A percentile compares a stretch with the other conserved stretches of the same genome.
These are phyloP conservation scores for Diaporthe capsici DNA, from an alignment of 2,329 filamentous ascomycete species.

Conservation along the genomic window DNA sequence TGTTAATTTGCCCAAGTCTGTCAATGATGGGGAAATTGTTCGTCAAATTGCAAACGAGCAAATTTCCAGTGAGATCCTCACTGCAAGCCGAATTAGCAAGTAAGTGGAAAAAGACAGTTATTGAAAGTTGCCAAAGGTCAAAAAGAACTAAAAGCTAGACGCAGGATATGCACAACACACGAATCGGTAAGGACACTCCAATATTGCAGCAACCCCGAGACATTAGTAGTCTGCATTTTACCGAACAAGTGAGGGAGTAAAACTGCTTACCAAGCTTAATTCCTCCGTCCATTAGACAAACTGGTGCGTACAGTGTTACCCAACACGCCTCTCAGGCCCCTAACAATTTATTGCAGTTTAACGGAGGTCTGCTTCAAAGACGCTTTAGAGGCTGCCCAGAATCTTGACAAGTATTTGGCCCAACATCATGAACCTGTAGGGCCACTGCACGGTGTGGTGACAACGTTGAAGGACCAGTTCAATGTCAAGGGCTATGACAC, in stretches of 20 bases:
- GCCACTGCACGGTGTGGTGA: slow-evolving; percentile 35
- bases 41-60: neutral
- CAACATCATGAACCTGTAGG: slow-evolving; percentile 14
- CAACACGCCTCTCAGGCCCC: accelerated
- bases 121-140: neutral
- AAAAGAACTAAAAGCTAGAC: neutral
- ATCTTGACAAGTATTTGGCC: slow-evolving; percentile 9
- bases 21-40: neutral
- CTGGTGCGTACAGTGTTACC: slow-evolving; percentile 11
- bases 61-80: neutral
- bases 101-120: neutral
- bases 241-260: too few species aligned
- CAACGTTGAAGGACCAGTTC: slow-evolving; percentile 70
- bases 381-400: neutral
- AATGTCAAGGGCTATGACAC: slow-evolving; percentile 70
- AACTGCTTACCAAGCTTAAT: neutral
- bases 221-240: neutral
- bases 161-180: slow-evolving; percentile 25
- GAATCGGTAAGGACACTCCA: neutral
- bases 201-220: neutral
- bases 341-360: slow-evolving; percentile 6
- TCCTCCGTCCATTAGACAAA: slow-evolving; percentile 22
- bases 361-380: slow-evolving; percentile 39
- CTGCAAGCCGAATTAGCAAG: neutral
- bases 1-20: neutral